Conservation (phyloP, 345 rosid genomes). For the Pelargonium nanum region DNA sequence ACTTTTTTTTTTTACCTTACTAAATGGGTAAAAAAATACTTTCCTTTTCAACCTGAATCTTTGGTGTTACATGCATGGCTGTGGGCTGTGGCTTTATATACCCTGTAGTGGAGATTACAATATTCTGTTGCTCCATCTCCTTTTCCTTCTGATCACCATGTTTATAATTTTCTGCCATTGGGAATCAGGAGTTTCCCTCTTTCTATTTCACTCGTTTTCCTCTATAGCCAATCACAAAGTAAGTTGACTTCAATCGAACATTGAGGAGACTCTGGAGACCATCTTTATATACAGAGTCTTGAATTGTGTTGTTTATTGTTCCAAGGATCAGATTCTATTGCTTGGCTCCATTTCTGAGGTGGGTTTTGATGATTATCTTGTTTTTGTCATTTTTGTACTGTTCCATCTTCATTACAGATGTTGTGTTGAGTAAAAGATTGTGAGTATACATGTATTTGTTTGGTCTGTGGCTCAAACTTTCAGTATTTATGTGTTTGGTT, state of each 20-base stretch:
- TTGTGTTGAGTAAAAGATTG: too few species aligned
- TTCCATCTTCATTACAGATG: neutral
- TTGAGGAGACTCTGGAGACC: neutral
- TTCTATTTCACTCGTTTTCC: constrained; percentile 1
- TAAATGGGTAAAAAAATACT: constrained; percentile 7
- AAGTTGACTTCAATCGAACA: neutral
- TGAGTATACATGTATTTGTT: too few species aligned
- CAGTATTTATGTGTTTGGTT: too few species aligned
- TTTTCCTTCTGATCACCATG: constrained; percentile 14
- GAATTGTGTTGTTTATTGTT: constrained; percentile 9
- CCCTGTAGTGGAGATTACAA: constrained; percentile 48
- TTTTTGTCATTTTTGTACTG: constrained; percentile 3
- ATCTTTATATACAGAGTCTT: neutral
- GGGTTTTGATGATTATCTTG: constrained; percentile 18
- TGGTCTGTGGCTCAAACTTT: too few species aligned
- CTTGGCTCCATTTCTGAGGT: constrained; percentile 17
- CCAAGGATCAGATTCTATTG: constrained; percentile 14
- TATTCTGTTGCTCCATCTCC: constrained; percentile 31
- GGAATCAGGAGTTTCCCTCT: constrained; percentile 4
- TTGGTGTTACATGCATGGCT: constrained; percentile 51
- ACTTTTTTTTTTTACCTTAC: neutral
- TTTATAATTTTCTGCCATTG: constrained; percentile 8
- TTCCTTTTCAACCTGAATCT: constrained; percentile 16
- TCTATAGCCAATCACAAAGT: neutral
- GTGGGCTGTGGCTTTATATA: constrained; percentile 31